Base-by-base conservation (phyloP, 768 basidiomycete genomes). In the Mycena pura region DNA sequence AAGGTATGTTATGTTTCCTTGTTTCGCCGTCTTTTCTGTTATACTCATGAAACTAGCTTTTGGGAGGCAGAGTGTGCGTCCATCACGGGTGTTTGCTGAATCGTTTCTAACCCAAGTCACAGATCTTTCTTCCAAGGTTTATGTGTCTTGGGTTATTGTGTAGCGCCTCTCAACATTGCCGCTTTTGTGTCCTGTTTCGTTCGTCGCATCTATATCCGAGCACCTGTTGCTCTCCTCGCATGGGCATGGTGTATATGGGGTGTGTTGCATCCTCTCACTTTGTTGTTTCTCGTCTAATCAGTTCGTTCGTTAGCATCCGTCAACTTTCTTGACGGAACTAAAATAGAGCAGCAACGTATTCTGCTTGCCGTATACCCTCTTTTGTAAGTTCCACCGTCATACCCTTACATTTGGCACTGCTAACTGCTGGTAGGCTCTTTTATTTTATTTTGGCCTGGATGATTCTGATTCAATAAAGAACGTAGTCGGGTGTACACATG, bases 231-330 rank as follows among this genome's bases (percentile, higher is more conserved):
- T 43, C 73, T 96, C 25, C 81, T 88, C 19, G 91, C 93, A 13
- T 96, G 95, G 91, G 95, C 83, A 34, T 99, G 96, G 96, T 93
- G 90, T 73, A 91, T 97, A 58, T 99, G 95, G 95, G 96, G 96
- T 98, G 70, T 60, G 85, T 74, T n/a, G n/a, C 24, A n/a, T 40
- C 10, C 31, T 24, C 38, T 27, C 34, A 52, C 32, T 39, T 25
- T 39, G 25, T 57, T 25, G 17, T 40, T 21, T 28, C 21, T 40
- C 38, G 27, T 50, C 50, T 25, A 28, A 38, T 31, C 6, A 15
- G 66, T 68, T 9, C 45, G 63, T 44, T 24, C 48, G n/a, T n/a
- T n/a, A 97, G 95, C 96, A 2, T 91, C 95, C 19, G 90, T 96
- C 47, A 96, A 96, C 75, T 97, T 97, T 77, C 81, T 99, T 68